A percentile compares a stretch with the other conserved stretches of the same genome.
These are phyloP conservation scores for Trametes meyenii DNA, from an alignment of 768 basidiomycete species.

Conservation along the genomic window DNA sequence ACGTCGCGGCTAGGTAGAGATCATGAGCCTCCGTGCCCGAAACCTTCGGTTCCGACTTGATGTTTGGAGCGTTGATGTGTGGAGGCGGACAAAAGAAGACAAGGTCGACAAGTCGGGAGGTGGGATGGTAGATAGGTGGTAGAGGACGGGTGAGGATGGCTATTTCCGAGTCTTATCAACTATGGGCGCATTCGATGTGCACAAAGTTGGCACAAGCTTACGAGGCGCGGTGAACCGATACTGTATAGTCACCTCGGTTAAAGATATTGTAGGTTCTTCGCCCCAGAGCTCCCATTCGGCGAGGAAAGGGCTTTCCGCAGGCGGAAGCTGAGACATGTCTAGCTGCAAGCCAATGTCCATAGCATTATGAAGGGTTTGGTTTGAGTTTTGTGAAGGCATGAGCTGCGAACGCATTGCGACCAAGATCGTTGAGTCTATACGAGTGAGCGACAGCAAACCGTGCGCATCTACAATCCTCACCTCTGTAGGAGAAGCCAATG, in stretches of 20 bases:
- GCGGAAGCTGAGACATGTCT: conserved; percentile 35
- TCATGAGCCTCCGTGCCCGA: conserved; percentile 30
- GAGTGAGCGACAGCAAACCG: conserved; percentile 8
- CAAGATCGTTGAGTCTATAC: conserved; percentile 57
- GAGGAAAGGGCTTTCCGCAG: conserved; percentile 33
- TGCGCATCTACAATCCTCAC: conserved; percentile 37
- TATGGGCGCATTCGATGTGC: conserved; percentile 1
- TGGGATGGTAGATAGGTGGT: conserved; percentile 45
- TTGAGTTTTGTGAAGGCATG: conserved; percentile 41
- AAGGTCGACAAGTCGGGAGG: conserved; percentile 45
- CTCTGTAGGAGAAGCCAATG: conserved; percentile 62
- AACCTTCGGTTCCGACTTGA: conserved; percentile 26
- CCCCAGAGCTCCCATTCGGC: conserved; percentile 57
- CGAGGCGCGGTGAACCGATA: conserved; percentile 49
- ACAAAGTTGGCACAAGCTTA: conserved; percentile 34
- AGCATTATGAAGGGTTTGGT: conserved; percentile 32
- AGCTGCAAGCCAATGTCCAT: conserved; percentile 48
- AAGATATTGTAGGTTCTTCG: conserved; percentile 60
- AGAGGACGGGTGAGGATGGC: conserved; percentile 49
- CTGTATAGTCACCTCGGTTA: conserved; percentile 60
- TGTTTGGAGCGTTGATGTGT: conserved; percentile 21
- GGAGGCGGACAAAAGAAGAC: conserved; percentile 41
- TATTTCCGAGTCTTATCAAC: conserved; percentile 27
- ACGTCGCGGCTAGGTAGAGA: conserved; percentile 54
- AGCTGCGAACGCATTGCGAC: conserved; percentile 64